Evolutionary conservation across 2,329 filamentous ascomycete genomes (phyloP), one percentile per base, ranked within the genome.

Genomic region (Coniella lustricola): DNA sequence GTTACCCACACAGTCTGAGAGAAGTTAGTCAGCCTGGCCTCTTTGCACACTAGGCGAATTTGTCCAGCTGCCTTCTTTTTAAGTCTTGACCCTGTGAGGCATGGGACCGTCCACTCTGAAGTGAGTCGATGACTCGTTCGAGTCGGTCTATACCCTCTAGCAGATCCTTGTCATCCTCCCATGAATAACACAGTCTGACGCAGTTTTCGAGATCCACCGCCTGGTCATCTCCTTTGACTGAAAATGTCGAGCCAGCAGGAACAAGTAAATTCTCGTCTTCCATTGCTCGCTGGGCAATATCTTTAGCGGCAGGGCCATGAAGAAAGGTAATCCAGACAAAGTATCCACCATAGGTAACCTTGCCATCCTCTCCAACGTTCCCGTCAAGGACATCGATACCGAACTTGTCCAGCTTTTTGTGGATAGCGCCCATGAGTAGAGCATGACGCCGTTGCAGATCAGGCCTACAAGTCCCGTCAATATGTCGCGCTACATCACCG

Each of bases 241-340:
- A 79, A 63, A 91, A 95, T 54, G 86, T 72, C 43, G 74, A 72
- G 3, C 88, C 89, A 18, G 76, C 71, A 20, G 82, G 85, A 18
- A 93, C 71, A 21, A 82, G 73, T 48, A 94, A 63, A 40, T 81
- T 79, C 63, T 86, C 83, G 47, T 84, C 77, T 18, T 71, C 66
- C 59, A 75, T 68, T 14, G 83, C 83, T 34, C 71, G 69, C 56
- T 73, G 66, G 7, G 78, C 77, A 29, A 89, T 69, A 7, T 74
- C 71, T 29, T 67, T 67, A 32, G 75, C 80, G 8, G 73, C 70
- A 46, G 84, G 67, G 48, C 54, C 63, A 2, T 63, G 54, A 0
- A 83, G 82, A 4, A 95, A 64, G 1, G 72, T 74, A 21, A 94
- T 65, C 89, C 89, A 95, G 41, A 95, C 70, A 63, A 95, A 95